A percentile compares a stretch with the other conserved stretches of the same genome.
Conservation (phyloP, 2,329 filamentous ascomycete genomes). For the Alternaria arborescens region DNA sequence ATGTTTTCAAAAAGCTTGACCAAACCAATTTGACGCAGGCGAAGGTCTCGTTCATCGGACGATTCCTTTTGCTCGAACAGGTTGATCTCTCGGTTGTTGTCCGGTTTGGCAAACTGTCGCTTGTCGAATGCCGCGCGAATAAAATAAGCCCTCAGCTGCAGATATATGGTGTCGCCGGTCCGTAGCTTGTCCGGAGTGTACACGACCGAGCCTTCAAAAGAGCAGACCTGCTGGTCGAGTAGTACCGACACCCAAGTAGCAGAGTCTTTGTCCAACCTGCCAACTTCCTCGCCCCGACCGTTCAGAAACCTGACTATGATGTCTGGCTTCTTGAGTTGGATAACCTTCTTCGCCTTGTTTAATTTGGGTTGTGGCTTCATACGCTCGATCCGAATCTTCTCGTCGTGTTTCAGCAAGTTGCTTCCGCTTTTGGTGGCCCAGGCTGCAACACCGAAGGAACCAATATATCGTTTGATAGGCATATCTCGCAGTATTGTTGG, state of each 20-base stretch:
- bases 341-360: conserved; percentile 51
- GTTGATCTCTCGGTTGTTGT: conserved; percentile 74
- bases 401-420: conserved; percentile 79
- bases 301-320: conserved; percentile 93
- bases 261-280: conserved; percentile 83
- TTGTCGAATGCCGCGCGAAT: conserved; percentile 77
- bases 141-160: conserved; percentile 84
- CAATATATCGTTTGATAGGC: conserved; percentile 77
- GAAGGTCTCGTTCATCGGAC: conserved; percentile 80
- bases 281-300: conserved; percentile 78
- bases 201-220: conserved; percentile 86
- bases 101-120: conserved; percentile 67
- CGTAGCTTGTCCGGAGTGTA: conserved; percentile 85
- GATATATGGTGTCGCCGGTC: conserved; percentile 92
- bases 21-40: conserved; percentile 84
- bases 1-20: conserved; percentile 91
- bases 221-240: conserved; percentile 88
- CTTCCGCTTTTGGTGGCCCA: conserved; percentile 90
- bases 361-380: conserved; percentile 72
- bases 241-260: conserved; percentile 92
- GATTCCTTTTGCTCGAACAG: conserved; percentile 89
- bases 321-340: conserved; percentile 75
- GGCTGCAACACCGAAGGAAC: conserved; percentile 87
- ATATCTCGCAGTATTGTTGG: conserved; percentile 49
- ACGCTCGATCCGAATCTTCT: conserved; percentile 85